phyloP scores from a whole-genome alignment of 192 early-diverging fungal species.

The Backusella liffmaniae region DNA sequence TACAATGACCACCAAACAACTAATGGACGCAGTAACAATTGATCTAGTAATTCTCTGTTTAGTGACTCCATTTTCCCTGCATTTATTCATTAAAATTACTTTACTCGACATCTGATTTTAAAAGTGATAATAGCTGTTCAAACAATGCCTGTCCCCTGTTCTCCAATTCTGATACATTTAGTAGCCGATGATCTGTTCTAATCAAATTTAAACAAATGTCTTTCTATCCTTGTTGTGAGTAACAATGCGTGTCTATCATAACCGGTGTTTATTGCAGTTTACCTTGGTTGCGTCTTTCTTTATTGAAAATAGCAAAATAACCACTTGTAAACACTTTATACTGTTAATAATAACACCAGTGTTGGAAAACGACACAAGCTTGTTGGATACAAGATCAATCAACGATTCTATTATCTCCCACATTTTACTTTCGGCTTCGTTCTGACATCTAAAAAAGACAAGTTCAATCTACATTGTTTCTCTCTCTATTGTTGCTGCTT shows the following conservation, averaged over 20 bases:
- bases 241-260: too few species aligned
- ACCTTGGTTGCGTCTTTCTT: not conserved
- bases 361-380: constrained; percentile 25
- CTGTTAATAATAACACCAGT: constrained; percentile 33
- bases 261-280: not conserved
- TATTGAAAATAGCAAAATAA: constrained; percentile 33
- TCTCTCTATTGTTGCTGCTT: not conserved
- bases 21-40: constrained; percentile 39
- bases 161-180: constrained; percentile 25
- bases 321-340: constrained; percentile 37
- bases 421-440: constrained; percentile 30
- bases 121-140: constrained; percentile 17
- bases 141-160: constrained; percentile 31
- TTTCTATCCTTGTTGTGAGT: constrained; percentile 11
- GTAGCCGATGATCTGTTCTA: constrained; percentile 34
- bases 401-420: constrained; percentile 27
- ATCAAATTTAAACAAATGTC: constrained; percentile 35
- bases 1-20: constrained; percentile 31
- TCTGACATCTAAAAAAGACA: constrained; percentile 30
- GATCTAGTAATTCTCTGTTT: not conserved
- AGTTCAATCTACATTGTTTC: too few species aligned
- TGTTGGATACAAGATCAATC: constrained; percentile 21
- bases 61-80: constrained; percentile 13
- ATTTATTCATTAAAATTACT: not conserved
- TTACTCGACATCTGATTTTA: constrained; percentile 11